A percentile compares a stretch with the other conserved stretches of the same genome.
Evolutionary conservation across 257 asterid genomes (phyloP).

Genomic region (Lantana camara): DNA sequence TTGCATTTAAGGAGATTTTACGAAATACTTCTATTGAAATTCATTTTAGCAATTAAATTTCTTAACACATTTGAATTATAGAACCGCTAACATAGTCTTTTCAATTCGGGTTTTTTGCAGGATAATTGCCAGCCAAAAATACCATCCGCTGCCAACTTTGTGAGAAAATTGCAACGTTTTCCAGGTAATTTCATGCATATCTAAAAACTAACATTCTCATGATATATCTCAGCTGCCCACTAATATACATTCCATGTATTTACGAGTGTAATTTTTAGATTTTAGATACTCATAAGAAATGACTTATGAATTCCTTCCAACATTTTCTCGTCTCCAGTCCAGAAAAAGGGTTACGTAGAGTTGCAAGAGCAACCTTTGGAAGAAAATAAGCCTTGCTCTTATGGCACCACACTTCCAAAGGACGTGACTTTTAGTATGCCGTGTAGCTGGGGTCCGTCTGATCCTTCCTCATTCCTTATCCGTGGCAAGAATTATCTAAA

Average conservation of each 20-base stretch:
- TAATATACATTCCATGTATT: too few relatives aligned
- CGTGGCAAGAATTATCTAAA: slow-evolving; percentile 73
- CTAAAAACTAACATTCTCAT: too few relatives aligned
- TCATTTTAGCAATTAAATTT: background rate
- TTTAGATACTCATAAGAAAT: slow-evolving; percentile 13
- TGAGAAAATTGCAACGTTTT: slow-evolving; percentile 69
- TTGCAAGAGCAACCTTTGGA: slow-evolving; percentile 64
- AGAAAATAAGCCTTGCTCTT: slow-evolving; percentile 44
- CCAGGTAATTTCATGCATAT: slow-evolving; percentile 48
- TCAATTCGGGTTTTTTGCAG: slow-evolving; percentile 38
- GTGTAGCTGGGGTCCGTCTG: slow-evolving; percentile 70
- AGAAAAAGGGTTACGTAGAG: slow-evolving; percentile 72
- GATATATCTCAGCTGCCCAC: too few relatives aligned
- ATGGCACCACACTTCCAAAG: slow-evolving; percentile 73
- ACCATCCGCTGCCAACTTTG: slow-evolving; percentile 60
- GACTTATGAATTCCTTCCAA: slow-evolving; percentile 7
- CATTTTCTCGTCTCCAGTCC: slow-evolving; percentile 43
- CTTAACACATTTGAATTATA: background rate
- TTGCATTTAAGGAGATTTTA: too few relatives aligned
- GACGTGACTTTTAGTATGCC: slow-evolving; percentile 58
- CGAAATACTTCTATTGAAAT: background rate
- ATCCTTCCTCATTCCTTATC: slow-evolving; percentile 72
- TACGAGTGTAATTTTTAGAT: too few relatives aligned
- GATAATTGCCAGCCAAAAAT: slow-evolving; percentile 50
- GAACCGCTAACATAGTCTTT: slow-evolving; percentile 1